Conservation (phyloP, 345 rosid genomes). For the Ailanthus altissimus region DNA sequence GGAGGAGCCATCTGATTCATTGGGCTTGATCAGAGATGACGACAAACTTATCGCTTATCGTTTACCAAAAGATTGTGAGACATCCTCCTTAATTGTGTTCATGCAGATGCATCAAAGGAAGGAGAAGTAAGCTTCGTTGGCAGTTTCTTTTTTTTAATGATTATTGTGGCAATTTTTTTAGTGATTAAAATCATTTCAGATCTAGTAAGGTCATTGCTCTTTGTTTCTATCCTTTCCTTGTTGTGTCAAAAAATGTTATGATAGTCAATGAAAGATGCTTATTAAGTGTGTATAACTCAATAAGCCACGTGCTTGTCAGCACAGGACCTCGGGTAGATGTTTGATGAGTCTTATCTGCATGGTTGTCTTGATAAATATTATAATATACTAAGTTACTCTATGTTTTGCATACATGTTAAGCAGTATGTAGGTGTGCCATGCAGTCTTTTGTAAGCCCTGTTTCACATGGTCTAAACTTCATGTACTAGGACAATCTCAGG, state of each 20-base stretch:
- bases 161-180: constrained; percentile 2
- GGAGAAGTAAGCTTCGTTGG: constrained; percentile 44
- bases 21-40: constrained; percentile 65
- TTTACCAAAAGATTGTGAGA: constrained; percentile 46
- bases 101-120: constrained; percentile 45
- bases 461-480: background rate
- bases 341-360: background rate
- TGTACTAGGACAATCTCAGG: background rate
- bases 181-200: background rate
- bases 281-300: background rate
- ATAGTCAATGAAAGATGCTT: background rate
- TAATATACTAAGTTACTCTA: background rate
- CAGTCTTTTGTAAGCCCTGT: too few species aligned
- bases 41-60: constrained; percentile 66
- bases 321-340: background rate
- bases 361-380: background rate
- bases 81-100: constrained; percentile 47
- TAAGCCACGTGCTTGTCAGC: background rate
- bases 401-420: background rate
- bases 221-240: background rate
- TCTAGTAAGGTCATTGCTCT: background rate
- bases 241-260: background rate
- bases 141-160: too few species aligned
- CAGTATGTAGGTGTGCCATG: background rate
- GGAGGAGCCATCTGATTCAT: constrained; percentile 54